Base-by-base conservation (phyloP, 495 filamentous ascomycete species). In the Lichenothelia convexa region DNA sequence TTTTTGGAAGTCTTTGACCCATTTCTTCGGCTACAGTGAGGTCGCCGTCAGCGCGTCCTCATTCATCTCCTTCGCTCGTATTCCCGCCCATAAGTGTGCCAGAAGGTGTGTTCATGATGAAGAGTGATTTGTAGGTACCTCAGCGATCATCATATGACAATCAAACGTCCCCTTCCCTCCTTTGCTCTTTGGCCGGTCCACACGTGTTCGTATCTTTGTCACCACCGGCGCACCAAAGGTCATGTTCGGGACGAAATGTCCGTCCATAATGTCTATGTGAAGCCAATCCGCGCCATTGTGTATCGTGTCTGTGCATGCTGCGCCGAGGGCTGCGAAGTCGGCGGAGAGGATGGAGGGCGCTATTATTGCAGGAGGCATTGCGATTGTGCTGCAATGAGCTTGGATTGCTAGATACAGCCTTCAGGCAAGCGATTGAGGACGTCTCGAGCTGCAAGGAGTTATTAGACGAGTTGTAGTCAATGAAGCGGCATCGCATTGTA, bases 101-200 rank as follows among this genome's bases (percentile, higher is more conserved):
- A 4, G 9, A 9, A 6, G 2, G 24, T 34, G 22, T n/a, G n/a
- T n/a, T n/a, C n/a, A n/a, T n/a, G n/a, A n/a, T 39, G 42, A 38
- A 34, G 3, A 33, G 36, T 19, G 39, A 39, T 38, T 17, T 39
- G 30, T 67, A 89, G n/a, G n/a, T n/a, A 85, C 80, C n/a, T 97
- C 89, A 47, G 79, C 75, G 48, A 97, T 92, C 89, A 97, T 97
- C 91, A 97, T 95, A 56, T 97, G 89, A 70, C 89, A 97, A 59
- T 97, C 89, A 49, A 97, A 97, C 19, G 89, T 93, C 18, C 89
- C 89, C 48, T 72, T 77, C 3, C 77, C 80, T 44, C 72, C 57
- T 23, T 62, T 58, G 40, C 58, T 43, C 29, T 47, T 54, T 2
- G 68, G 77, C 18, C 67, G 62, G 30, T 75, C 73, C 37, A 97